Evolutionary conservation across 2,329 filamentous ascomycete genomes (phyloP).

Genomic region (Penicillium janthinellum): DNA sequence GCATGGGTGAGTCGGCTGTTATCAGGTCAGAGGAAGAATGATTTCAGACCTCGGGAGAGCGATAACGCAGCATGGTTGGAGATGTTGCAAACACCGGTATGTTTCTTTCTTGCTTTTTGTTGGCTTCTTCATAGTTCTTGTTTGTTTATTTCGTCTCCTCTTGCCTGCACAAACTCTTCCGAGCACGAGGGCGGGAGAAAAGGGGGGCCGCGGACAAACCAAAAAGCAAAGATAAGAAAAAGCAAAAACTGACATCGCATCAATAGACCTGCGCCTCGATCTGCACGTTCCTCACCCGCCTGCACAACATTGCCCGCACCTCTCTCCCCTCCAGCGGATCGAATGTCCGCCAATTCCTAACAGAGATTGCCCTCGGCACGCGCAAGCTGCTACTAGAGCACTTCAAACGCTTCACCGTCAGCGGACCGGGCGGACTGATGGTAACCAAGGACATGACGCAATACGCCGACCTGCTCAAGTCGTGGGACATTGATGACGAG

Average conservation of each 20-base stretch:
- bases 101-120: slow-evolving; percentile 17
- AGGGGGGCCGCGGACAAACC: background rate
- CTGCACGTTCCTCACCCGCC: slow-evolving; percentile 74
- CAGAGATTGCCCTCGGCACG: slow-evolving; percentile 79
- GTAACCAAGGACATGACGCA: slow-evolving; percentile 94
- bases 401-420: slow-evolving; percentile 91
- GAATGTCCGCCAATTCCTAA: slow-evolving; percentile 79
- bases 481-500: slow-evolving; percentile 76
- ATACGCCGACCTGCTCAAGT: slow-evolving; percentile 82
- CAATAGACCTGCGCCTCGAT: slow-evolving; percentile 72
- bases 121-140: background rate
- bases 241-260: background rate
- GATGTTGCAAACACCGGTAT: slow-evolving; percentile 72
- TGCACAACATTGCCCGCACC: slow-evolving; percentile 63
- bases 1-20: slow-evolving; percentile 76
- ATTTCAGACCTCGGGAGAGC: slow-evolving; percentile 85
- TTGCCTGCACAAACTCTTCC: background rate
- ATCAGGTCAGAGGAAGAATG: slow-evolving; percentile 77
- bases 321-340: slow-evolving; percentile 66
- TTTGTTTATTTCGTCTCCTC: background rate
- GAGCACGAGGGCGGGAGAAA: background rate
- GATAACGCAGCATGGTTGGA: slow-evolving; percentile 63
- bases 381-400: slow-evolving; percentile 83
- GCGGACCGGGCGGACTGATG: slow-evolving; percentile 89
- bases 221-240: background rate